Base-by-base conservation (phyloP, 2,329 filamentous ascomycete genomes). In the Colletotrichum cereale region DNA sequence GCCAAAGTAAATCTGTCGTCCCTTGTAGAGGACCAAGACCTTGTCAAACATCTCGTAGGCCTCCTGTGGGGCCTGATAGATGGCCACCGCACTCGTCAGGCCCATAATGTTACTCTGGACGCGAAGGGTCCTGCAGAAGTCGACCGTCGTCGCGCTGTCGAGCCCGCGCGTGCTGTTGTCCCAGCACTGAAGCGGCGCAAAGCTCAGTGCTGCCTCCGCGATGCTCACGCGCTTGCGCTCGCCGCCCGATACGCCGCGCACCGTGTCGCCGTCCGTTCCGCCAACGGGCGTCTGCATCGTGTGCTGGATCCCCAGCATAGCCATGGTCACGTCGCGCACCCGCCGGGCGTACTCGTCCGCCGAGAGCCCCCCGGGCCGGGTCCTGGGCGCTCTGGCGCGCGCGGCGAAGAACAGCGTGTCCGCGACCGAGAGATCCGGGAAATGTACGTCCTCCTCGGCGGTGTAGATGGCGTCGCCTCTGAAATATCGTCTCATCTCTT, bases 171-270 rank as follows among this genome's bases (percentile, higher is more conserved):
- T 92, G 5, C 86, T 89, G 64, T 92, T 92, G 66, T 90, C 92
- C 92, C 92, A 94, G 72, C 90, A 92, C 79, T 93, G 91, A 0
- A 88, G 82, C 82, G 57, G 86, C 80, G 74, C 81, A 56, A 67
- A 67, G 58, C 68, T 71, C 12, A 71, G 52, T 7, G 64, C 64
- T 0, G 92, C 93, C 80, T 95, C 92, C 1, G 91, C 92, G 73
- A 95, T 93, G 48, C 89, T 91, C 2, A 95, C 92, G 78, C 93
- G 90, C 82, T 95, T 94, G 65, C 89, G 85, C 78, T 92, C 90
- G 50, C 90, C 90, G 31, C 90, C 90, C 5, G 86, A 89, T 0
- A 92, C 86, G 34, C 83, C 83, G 7, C 91, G 87, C n/a, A 92
- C 86, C 52, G 90, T 87, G 73, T 92, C 90, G 16, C 63, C 67